A percentile compares a stretch with the other conserved stretches of the same genome.
These are phyloP conservation scores for Deakozyma indianensis DNA, from an alignment of 805 yeast genomes.

Conservation along the genomic window DNA sequence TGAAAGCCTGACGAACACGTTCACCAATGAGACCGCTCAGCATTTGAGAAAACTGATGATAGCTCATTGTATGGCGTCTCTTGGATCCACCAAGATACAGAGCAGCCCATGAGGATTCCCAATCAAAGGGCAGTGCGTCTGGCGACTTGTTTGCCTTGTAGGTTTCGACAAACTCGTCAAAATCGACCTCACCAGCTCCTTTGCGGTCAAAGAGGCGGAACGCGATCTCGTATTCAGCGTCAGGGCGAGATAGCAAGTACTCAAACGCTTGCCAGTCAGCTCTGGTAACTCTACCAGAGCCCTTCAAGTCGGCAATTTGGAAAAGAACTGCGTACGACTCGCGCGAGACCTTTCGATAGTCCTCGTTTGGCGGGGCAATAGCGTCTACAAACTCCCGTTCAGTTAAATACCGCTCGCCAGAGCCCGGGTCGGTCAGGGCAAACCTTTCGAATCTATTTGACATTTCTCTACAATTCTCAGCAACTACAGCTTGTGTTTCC, in stretches of 20 bases:
- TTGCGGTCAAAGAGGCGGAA: slow-evolving; percentile 28
- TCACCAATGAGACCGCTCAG: slow-evolving; percentile 30
- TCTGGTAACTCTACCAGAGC: slow-evolving; percentile 52
- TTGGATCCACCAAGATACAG: slow-evolving; percentile 25
- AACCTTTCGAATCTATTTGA: neutral
- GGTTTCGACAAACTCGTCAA: slow-evolving; percentile 23
- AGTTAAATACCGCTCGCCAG: slow-evolving; percentile 21
- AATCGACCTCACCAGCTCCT: slow-evolving; percentile 25
- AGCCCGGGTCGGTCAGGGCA: slow-evolving; percentile 4
- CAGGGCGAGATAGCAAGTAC: slow-evolving; percentile 35
- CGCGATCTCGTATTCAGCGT: slow-evolving; percentile 40
- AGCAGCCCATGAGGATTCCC: slow-evolving; percentile 28
- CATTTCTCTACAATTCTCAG: too few species aligned
- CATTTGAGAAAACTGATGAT: slow-evolving; percentile 30
- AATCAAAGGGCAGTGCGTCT: slow-evolving; percentile 27
- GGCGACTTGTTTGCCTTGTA: slow-evolving; percentile 23
- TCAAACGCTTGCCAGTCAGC: slow-evolving; percentile 67
- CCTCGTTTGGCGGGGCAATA: slow-evolving; percentile 29
- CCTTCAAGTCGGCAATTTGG: slow-evolving; percentile 60
- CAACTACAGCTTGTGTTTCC: too few species aligned
- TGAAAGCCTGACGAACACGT: slow-evolving; percentile 32
- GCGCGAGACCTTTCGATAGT: slow-evolving; percentile 38
- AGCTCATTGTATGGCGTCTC: slow-evolving; percentile 24
- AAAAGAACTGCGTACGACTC: slow-evolving; percentile 60
- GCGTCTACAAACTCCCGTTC: slow-evolving; percentile 30